Conservation (phyloP, 208 protist genomes). For the Entamoeba invadens region DNA sequence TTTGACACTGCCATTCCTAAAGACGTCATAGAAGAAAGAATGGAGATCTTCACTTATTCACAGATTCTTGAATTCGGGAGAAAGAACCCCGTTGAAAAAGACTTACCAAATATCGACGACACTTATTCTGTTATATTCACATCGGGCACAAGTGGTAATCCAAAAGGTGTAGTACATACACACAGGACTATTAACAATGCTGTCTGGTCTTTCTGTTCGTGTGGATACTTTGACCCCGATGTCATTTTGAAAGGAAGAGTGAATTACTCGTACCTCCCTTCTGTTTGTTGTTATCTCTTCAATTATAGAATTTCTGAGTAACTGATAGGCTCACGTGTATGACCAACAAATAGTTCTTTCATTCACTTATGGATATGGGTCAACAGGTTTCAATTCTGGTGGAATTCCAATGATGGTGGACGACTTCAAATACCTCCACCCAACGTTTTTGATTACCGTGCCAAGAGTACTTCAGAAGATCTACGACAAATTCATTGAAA, state of each 20-base stretch:
- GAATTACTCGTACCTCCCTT: background rate
- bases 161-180: conserved; percentile 21
- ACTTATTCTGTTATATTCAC: conserved; percentile 26
- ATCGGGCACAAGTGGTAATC: conserved; percentile 19
- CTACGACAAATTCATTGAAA: background rate
- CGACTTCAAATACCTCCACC: background rate
- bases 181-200: background rate
- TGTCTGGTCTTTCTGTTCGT: background rate
- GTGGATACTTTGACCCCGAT: background rate
- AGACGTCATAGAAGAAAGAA: too few species aligned
- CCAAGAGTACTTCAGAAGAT: conserved; percentile 12
- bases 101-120: background rate
- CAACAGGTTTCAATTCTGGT: background rate
- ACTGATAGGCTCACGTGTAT: background rate
- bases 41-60: background rate
- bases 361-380: background rate
- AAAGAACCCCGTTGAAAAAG: background rate
- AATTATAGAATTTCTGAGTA: too few species aligned
- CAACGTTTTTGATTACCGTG: conserved; percentile 8
- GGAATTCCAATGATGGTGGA: background rate
- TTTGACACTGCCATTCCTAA: background rate
- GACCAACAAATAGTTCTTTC: background rate
- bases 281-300: too few species aligned
- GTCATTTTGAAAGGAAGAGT: background rate
- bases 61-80: background rate